Percentiles rank a stretch among this genome's conserved stretches.
These are phyloP conservation scores for Vitis rotundifolia DNA, from an alignment of 164 flowering plant genomes.

Conservation along the genomic window DNA sequence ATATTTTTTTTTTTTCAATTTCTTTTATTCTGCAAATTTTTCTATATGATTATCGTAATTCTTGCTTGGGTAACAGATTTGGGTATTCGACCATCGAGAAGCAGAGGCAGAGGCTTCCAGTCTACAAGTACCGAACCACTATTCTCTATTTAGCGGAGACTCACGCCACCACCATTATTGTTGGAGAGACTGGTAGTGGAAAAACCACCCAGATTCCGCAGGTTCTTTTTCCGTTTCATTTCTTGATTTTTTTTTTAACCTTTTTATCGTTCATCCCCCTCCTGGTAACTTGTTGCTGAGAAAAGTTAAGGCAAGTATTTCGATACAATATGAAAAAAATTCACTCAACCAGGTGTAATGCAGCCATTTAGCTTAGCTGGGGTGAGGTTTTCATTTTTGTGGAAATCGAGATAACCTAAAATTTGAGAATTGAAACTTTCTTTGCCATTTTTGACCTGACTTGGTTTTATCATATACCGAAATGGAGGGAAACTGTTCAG, in stretches of 20 bases:
- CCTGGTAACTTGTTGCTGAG: too few relatives aligned
- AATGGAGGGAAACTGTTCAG: too few relatives aligned
- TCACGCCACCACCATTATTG: conserved; percentile 80
- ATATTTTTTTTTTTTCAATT: not conserved
- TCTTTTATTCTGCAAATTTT: not conserved
- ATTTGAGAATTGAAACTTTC: too few relatives aligned
- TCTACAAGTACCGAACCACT: conserved; percentile 67
- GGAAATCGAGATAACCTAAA: too few relatives aligned
- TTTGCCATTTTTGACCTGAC: too few relatives aligned
- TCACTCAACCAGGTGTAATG: too few relatives aligned
- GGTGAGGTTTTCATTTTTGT: too few relatives aligned
- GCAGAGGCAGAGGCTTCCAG: conserved; percentile 92
- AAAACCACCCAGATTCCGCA: conserved; percentile 98
- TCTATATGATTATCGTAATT: not conserved
- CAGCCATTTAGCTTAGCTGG: too few relatives aligned
- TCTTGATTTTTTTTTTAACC: not conserved
- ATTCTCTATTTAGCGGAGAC: conserved; percentile 89
- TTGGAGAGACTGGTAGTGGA: conserved; percentile 98
- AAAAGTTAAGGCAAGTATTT: too few relatives aligned
- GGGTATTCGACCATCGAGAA: conserved; percentile 63
- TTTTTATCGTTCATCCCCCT: too few relatives aligned
- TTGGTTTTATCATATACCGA: too few relatives aligned
- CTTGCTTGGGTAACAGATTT: conserved; percentile 31
- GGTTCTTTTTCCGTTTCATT: conserved; percentile 33
- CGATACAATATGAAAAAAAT: too few relatives aligned